These are phyloP conservation scores for Groenewaldozyma auringiensis DNA, from an alignment of 1,139 yeast species.

Conservation along the genomic window DNA sequence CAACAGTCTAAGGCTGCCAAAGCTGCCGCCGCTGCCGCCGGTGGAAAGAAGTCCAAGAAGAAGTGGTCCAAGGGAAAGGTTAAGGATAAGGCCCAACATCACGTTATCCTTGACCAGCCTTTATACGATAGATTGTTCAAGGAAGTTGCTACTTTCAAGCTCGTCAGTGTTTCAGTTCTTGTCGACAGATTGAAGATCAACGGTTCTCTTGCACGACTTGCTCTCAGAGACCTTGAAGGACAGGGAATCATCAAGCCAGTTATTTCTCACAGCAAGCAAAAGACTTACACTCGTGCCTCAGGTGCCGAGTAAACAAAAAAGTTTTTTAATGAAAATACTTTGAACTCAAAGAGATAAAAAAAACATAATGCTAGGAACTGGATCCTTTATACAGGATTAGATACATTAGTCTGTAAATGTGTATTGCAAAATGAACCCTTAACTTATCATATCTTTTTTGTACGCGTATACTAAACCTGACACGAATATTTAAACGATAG, in stretches of 20 bases:
- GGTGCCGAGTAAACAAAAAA: slow-evolving; percentile 10
- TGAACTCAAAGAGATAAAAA: neutral
- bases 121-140: slow-evolving; percentile 98
- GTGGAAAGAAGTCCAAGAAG: slow-evolving; percentile 99
- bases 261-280: slow-evolving; percentile 93
- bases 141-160: slow-evolving; percentile 99
- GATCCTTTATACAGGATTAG: neutral
- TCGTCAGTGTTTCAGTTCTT: slow-evolving; percentile 93
- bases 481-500: too few relatives aligned
- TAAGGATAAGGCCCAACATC: slow-evolving; percentile 99
- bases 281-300: slow-evolving; percentile 54
- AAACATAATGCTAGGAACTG: neutral
- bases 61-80: slow-evolving; percentile 99
- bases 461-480: too few relatives aligned
- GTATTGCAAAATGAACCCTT: neutral
- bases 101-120: slow-evolving; percentile 95
- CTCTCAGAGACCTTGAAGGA: slow-evolving; percentile 89
- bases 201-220: slow-evolving; percentile 98
- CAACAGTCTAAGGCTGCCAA: slow-evolving; percentile 99
- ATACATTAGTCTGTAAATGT: neutral
- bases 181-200: slow-evolving; percentile 99
- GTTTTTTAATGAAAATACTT: too few relatives aligned
- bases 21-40: slow-evolving; percentile 99
- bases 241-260: slow-evolving; percentile 95
- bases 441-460: neutral